Base-by-base conservation (phyloP, 2,329 filamentous ascomycete species). In the Tolypocladium ovalisporum region DNA sequence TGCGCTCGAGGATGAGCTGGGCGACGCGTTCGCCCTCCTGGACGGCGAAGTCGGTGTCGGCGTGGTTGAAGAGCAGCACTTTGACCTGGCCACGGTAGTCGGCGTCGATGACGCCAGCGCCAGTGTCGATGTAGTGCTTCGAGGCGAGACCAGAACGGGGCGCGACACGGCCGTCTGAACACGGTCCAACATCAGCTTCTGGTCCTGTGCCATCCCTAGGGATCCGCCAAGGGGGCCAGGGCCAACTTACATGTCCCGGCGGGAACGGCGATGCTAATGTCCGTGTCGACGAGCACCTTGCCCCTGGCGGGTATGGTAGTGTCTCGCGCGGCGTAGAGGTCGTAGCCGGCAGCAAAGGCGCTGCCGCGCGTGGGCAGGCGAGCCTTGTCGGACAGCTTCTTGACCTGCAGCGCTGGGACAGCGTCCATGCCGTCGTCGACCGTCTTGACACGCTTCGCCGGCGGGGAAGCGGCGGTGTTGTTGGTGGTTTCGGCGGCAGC, bases 41-140 rank as follows among this genome's bases (percentile, higher is more conserved):
- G 63, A 99, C 79, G 62, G 75, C 79, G 69, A 95, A 97, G 70
- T 96, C 91, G 44, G 76, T 75, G 54, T 96, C 91, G 55, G 81
- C 82, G 72, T 96, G 87, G 76, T 99, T 99, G 74, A 97, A 97
- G 55, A 99, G 83, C 63, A 99, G 80, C 32, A 99, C 88, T 79
- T 95, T 96, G 67, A 99, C 87, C 64, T 89, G 89, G 24, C 94
- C 94, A 39, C 94, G 84, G 78, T 99, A 99, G 74, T 99, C 94
- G 37, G 93, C 92, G 73, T 99, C 94, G 66, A 99, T 97, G 62
- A 99, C 94, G 56, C 94, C 94, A 0, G 94, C 94, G 61, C 95
- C 91, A 0, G 89, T 94, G 72, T 97, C 91, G 71, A 99, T 97
- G 75, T 92, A 94, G 76, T 97, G 85, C 78, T 99, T 99, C 60